Evolutionary conservation across 495 filamentous ascomycete genomes (phyloP).

Genomic region (Talaromyces liani): DNA sequence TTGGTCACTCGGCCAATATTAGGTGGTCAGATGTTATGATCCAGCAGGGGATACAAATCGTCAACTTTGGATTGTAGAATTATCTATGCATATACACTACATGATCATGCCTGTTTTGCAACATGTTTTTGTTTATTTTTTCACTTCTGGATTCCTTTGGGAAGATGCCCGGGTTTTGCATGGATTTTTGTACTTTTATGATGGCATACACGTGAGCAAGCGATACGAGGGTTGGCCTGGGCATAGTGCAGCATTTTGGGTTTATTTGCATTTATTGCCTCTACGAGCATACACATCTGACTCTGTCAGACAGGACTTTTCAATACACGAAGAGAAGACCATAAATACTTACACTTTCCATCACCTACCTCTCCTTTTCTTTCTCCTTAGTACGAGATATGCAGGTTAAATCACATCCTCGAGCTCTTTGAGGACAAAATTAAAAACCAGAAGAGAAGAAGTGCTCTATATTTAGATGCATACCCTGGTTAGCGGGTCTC

Average conservation of each 20-base stretch:
- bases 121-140: neutral
- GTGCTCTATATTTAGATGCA: neutral
- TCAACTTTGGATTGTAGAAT: conserved; percentile 33
- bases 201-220: neutral
- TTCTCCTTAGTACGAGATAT: neutral
- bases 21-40: conserved; percentile 42
- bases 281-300: neutral
- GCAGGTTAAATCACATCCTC: neutral
- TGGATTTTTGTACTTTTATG: conserved; percentile 2
- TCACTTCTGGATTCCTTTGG: neutral
- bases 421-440: neutral
- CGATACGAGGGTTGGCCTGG: neutral
- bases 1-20: conserved; percentile 30
- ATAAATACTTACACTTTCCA: neutral
- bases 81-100: neutral
- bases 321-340: conserved; percentile 1
- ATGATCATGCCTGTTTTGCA: neutral
- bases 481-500: conserved; percentile 1
- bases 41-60: conserved; percentile 32
- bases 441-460: neutral
- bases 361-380: neutral
- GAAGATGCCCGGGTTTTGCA: neutral
- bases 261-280: neutral
- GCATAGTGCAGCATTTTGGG: neutral
- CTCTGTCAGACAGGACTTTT: neutral